Conservation (phyloP, 495 filamentous ascomycete species). For the Darksidea phi region DNA sequence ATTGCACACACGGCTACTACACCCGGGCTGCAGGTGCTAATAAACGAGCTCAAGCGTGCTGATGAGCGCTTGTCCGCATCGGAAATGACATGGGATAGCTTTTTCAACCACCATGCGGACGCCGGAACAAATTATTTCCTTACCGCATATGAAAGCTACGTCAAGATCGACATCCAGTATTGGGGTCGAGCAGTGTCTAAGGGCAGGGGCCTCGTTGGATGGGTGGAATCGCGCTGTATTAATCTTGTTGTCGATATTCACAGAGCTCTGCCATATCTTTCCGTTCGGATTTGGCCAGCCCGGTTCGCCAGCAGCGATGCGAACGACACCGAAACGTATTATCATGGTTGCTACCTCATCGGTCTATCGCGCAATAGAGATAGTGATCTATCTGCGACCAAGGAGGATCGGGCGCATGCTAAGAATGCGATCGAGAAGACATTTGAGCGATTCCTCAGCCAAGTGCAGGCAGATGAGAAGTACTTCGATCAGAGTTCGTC, state of each 20-base stretch:
- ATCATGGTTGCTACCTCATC: conserved; percentile 57
- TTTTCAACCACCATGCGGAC: conserved; percentile 37
- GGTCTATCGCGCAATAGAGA: conserved; percentile 48
- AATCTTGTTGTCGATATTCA: conserved; percentile 54
- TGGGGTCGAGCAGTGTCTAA: conserved; percentile 53
- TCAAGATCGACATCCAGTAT: conserved; percentile 55
- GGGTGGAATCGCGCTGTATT: conserved; percentile 55
- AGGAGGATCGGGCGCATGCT: conserved; percentile 41
- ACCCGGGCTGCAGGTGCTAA: conserved; percentile 49
- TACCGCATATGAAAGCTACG: conserved; percentile 47
- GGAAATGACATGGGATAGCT: conserved; percentile 45
- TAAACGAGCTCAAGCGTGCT: conserved; percentile 52
- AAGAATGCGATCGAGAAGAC: conserved; percentile 41
- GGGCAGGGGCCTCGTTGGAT: conserved; percentile 51
- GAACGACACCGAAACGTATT: conserved; percentile 40
- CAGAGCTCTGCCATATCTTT: conserved; percentile 46
- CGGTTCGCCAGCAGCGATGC: conserved; percentile 46
- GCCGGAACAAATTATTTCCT: conserved; percentile 48
- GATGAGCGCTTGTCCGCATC: conserved; percentile 38
- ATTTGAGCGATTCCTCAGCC: conserved; percentile 50
- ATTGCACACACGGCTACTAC: conserved; percentile 51
- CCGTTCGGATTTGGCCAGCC: conserved; percentile 58
- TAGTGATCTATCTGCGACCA: conserved; percentile 9
- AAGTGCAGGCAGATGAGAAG: conserved; percentile 48
- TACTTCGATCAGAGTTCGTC: conserved; percentile 50